Conservation (phyloP, 169 alveolate species). For the Amoebophrya sp. region DNA sequence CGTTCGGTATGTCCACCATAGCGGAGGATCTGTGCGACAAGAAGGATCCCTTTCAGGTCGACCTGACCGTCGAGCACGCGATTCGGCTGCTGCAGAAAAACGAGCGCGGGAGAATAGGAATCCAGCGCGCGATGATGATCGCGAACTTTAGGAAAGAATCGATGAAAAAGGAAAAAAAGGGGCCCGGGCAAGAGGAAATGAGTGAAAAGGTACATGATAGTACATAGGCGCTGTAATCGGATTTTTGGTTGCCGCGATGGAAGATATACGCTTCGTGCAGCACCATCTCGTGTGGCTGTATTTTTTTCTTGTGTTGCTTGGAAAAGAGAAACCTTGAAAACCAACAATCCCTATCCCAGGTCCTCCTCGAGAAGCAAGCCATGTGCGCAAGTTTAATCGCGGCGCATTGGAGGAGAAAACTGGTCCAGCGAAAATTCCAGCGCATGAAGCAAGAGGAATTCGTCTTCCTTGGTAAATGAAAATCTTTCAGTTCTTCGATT, state of each 20-base stretch:
- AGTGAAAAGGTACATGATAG: neutral
- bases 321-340: no score
- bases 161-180: conserved; percentile 53
- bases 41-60: conserved; percentile 56
- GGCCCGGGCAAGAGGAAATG: neutral
- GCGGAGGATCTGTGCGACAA: conserved; percentile 57
- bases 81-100: conserved; percentile 60
- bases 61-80: conserved; percentile 55
- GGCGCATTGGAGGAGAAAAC: conserved; percentile 46
- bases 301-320: no score
- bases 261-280: no score
- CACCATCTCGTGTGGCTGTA: no score
- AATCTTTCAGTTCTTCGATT: no score
- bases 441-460: conserved; percentile 11
- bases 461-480: neutral
- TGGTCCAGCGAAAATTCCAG: neutral
- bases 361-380: neutral
- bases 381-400: conserved; percentile 41
- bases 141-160: conserved; percentile 52
- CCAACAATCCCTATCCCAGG: neutral
- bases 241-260: no score
- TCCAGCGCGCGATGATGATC: conserved; percentile 54
- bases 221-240: no score
- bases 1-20: conserved; percentile 59
- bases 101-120: conserved; percentile 71